phyloP scores from a whole-genome alignment of 2,329 filamentous ascomycete genomes.

The Aspergillus viridinutans region DNA sequence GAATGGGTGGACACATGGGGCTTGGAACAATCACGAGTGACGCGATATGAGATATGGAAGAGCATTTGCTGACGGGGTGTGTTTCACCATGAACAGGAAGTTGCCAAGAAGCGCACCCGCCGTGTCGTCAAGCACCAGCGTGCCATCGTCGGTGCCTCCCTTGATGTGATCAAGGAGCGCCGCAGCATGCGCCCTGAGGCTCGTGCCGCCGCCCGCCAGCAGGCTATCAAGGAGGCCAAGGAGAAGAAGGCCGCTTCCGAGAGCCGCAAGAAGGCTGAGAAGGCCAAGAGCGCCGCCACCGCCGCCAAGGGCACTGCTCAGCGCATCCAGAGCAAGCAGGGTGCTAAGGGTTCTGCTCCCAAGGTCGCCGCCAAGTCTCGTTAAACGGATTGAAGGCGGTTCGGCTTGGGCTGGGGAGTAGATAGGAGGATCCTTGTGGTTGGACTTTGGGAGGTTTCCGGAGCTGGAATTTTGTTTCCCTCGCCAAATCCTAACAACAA shows the following conservation, averaged over 20 bases:
- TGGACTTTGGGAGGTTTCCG: slow-evolving; percentile 19
- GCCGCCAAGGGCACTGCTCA: slow-evolving; percentile 72
- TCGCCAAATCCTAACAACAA: slow-evolving; percentile 1
- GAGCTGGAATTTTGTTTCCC: slow-evolving; percentile 25
- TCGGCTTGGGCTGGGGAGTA: slow-evolving; percentile 28
- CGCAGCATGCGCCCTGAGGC: slow-evolving; percentile 92
- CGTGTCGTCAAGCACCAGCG: slow-evolving; percentile 98
- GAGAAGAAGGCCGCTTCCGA: slow-evolving; percentile 90
- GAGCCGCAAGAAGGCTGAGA: slow-evolving; percentile 97
- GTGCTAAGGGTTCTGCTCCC: slow-evolving; percentile 79
- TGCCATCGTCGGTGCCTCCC: slow-evolving; percentile 97
- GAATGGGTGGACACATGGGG: not conserved
- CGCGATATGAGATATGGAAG: not conserved
- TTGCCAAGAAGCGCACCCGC: slow-evolving; percentile 99
- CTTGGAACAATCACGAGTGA: not conserved
- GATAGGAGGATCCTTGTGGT: slow-evolving; percentile 19
- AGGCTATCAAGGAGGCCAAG: slow-evolving; percentile 96
- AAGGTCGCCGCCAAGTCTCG: slow-evolving; percentile 86
- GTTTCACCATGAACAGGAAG: slow-evolving; percentile 65
- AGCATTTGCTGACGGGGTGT: slow-evolving; percentile 24
- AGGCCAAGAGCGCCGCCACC: slow-evolving; percentile 82
- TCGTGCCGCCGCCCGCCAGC: slow-evolving; percentile 80
- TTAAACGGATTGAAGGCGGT: slow-evolving; percentile 51
- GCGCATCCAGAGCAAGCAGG: slow-evolving; percentile 93
- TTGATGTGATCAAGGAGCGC: slow-evolving; percentile 99